Conservation (phyloP, 1,284 basidiomycete species). For the Cystobasidium sp. region DNA sequence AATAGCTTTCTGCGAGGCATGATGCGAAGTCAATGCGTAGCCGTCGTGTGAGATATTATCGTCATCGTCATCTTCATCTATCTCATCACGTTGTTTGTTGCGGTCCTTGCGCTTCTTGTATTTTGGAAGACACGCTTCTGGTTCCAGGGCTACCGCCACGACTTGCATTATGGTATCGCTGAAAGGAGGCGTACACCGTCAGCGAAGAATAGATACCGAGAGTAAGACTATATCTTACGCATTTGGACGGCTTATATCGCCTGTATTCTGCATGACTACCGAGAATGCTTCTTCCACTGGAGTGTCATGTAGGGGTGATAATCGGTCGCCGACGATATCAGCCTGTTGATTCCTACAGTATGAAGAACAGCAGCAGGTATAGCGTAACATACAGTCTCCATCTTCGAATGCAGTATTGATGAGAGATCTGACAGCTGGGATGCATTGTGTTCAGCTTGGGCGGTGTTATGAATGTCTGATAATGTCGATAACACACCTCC, state of each 20-base stretch:
- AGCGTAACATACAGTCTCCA: slow-evolving; percentile 28
- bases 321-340: background rate
- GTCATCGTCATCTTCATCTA: background rate
- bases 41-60: slow-evolving; percentile 3
- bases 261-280: slow-evolving; percentile 21
- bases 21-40: slow-evolving; percentile 14
- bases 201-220: background rate
- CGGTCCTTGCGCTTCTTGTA: background rate
- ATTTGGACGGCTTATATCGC: slow-evolving; percentile 1
- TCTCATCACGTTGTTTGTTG: background rate
- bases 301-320: background rate
- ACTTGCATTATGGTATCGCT: slow-evolving; percentile 30
- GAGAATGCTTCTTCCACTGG: slow-evolving; percentile 36
- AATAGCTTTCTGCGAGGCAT: slow-evolving; percentile 19
- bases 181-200: background rate
- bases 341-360: background rate
- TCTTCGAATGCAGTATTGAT: slow-evolving; percentile 38
- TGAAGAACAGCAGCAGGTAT: background rate
- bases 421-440: slow-evolving; percentile 15
- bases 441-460: background rate
- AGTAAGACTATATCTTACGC: slow-evolving; percentile 7
- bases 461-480: background rate
- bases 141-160: slow-evolving; percentile 24
- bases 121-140: slow-evolving; percentile 26
- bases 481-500: slow-evolving; percentile 11